Base-by-base conservation (phyloP, 2,329 filamentous ascomycete genomes). In the Metarhizium rileyi region DNA sequence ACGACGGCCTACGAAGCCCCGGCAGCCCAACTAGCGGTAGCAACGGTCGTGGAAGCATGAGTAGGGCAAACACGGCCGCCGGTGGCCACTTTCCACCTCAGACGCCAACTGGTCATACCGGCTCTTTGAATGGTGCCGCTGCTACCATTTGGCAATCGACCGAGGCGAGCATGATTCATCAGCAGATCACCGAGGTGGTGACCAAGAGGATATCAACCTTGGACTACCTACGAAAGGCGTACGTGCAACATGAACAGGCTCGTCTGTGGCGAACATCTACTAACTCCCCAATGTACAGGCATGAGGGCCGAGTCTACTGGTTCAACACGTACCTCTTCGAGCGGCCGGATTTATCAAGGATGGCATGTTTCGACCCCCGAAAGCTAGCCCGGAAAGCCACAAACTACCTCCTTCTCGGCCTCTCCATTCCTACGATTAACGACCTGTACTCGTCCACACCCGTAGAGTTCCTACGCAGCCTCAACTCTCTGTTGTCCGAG, bases 321-420 rank as follows among this genome's bases (percentile, higher is more conserved):
- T 96, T 97, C 75, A 96, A 96, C 70, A 96, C 93, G 0, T 81
- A 95, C 53, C 86, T 95, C 62, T 95, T 95, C 68, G 87, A 90
- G 56, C 86, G 88, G 60, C 68, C 80, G 27, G 89, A 95, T 66
- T 76, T 97, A 30, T 73, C 78, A 47, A 83, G 84, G 61, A 84
- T 96, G 72, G 84, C 91, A 43, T 95, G 89, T 63, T 91, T 94
- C 63, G 87, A 94, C 52, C 73, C 81, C 4, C 83, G 86, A 55
- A 93, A 91, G 63, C 81, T 96, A 45, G 84, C 88, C 53, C 86
- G 90, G 51, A 87, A 93, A 58, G 91, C 93, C 33, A 94, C 90
- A 47, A 95, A 95, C 66, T 95, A 91, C 66, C 82, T 98, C 50
- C 79, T 97, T 28, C 84, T 98, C 3, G 93, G 93, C 52, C 81